Evolutionary conservation across 2,329 filamentous ascomycete species (phyloP).

Genomic region (Elsinoe necatrix): DNA sequence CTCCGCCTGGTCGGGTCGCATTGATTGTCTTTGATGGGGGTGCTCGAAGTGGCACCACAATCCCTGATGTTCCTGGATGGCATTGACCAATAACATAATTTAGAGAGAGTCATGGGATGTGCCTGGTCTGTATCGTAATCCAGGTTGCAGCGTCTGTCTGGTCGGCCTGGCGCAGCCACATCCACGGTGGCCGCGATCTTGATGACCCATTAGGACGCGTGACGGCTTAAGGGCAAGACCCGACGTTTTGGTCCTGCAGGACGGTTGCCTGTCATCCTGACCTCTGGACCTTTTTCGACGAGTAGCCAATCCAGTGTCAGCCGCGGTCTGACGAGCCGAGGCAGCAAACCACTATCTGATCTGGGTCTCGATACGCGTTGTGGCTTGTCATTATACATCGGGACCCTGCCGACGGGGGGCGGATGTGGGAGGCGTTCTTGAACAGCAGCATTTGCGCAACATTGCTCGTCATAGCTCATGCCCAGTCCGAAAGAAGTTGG

Average conservation of each 20-base stretch:
- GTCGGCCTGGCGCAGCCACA: conserved; percentile 13
- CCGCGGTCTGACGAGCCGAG: background rate
- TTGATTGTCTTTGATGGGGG: background rate
- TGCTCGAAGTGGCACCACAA: conserved; percentile 3
- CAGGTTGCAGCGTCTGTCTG: conserved; percentile 11
- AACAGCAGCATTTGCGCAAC: conserved; percentile 1
- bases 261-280: conserved; percentile 3
- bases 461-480: background rate
- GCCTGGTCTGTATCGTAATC: conserved; percentile 6
- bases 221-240: background rate
- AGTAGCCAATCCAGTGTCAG: background rate
- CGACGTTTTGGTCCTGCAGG: conserved; percentile 8
- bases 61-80: conserved; percentile 9
- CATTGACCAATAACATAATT: conserved; percentile 7
- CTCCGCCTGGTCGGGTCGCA: conserved; percentile 1
- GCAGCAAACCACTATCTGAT: background rate
- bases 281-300: background rate
- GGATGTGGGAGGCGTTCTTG: background rate
- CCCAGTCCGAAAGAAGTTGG: conserved; percentile 4
- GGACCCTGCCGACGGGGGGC: conserved; percentile 2
- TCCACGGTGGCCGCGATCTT: background rate
- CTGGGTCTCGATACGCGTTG: background rate
- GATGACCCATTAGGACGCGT: conserved; percentile 5
- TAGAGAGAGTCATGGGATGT: conserved; percentile 7
- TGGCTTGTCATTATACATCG: background rate